These are phyloP conservation scores for Alternaria postmessia DNA, from an alignment of 2,329 filamentous ascomycete species.

Conservation along the genomic window DNA sequence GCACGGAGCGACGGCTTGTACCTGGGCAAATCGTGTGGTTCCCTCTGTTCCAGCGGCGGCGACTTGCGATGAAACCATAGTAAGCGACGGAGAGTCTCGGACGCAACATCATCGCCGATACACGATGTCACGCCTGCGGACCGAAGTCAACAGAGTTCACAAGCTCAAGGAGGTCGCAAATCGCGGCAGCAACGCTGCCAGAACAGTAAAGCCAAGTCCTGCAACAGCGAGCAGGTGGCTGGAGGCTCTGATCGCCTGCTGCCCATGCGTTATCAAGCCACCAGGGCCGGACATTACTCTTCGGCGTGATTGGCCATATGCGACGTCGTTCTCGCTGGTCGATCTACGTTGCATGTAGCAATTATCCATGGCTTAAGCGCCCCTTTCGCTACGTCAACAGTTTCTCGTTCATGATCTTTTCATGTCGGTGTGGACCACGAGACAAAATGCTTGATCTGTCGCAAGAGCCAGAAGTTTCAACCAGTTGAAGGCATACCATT, in stretches of 20 bases:
- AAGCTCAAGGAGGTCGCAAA: conserved; percentile 5
- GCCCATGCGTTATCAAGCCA: conserved; percentile 34
- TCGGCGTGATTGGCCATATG: conserved; percentile 22
- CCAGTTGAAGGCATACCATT: conserved; percentile 7
- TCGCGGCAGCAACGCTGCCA: conserved; percentile 4
- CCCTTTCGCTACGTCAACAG: conserved; percentile 25
- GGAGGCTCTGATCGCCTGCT: conserved; percentile 31
- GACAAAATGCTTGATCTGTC: conserved; percentile 2
- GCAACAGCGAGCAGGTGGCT: conserved; percentile 18
- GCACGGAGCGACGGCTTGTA: conserved; percentile 44
- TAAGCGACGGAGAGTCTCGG: conserved; percentile 35
- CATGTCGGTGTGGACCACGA: conserved; percentile 4
- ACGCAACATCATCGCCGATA: conserved; percentile 38
- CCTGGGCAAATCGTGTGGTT: conserved; percentile 24
- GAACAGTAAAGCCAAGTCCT: conserved; percentile 15
- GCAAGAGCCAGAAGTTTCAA: conserved; percentile 21
- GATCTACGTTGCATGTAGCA: conserved; percentile 21
- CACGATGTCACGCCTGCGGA: not conserved
- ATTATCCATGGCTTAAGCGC: conserved; percentile 16
- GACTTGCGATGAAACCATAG: conserved; percentile 39
- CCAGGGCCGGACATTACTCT: conserved; percentile 26
- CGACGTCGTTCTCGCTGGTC: conserved; percentile 17
- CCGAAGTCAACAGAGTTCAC: not conserved
- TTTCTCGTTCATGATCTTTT: conserved; percentile 9
- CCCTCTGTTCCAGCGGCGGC: conserved; percentile 32